These are phyloP conservation scores for Xylariaceae sp. DNA, from an alignment of 2,329 filamentous ascomycete species.

Conservation along the genomic window DNA sequence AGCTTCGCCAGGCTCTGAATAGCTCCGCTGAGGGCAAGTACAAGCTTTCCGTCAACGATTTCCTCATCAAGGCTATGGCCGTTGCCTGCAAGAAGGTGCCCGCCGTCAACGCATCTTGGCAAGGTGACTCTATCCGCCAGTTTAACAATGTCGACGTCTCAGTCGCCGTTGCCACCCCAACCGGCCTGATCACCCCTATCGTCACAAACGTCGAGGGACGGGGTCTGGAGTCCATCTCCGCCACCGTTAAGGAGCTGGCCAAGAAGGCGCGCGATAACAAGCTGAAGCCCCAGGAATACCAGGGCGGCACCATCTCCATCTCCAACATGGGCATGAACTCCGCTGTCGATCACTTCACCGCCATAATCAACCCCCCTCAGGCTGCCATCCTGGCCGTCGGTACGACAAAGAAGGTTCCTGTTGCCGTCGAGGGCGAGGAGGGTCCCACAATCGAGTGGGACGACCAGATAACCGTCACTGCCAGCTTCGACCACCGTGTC, in stretches of 20 bases:
- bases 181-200: constrained; percentile 94
- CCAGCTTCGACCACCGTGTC: constrained; percentile 98
- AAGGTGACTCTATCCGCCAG: constrained; percentile 83
- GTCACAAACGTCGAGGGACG: constrained; percentile 83
- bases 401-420: constrained; percentile 89
- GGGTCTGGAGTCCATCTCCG: constrained; percentile 83
- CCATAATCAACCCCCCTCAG: constrained; percentile 98
- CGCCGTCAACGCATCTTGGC: constrained; percentile 93
- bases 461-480: constrained; percentile 92
- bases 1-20: constrained; percentile 93
- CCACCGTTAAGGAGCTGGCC: constrained; percentile 89
- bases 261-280: constrained; percentile 95
- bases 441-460: constrained; percentile 83
- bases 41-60: constrained; percentile 99
- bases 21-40: constrained; percentile 83
- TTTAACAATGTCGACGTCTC: constrained; percentile 91
- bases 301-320: constrained; percentile 98
- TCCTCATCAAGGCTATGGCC: constrained; percentile 93
- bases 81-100: constrained; percentile 90
- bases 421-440: constrained; percentile 80
- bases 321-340: constrained; percentile 99
- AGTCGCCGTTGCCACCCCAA: constrained; percentile 88
- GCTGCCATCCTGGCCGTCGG: constrained; percentile 92
- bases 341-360: constrained; percentile 93
- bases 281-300: constrained; percentile 99